These are phyloP conservation scores for Aspergillus bombycis DNA, from an alignment of 2,329 filamentous ascomycete genomes.

Conservation along the genomic window DNA sequence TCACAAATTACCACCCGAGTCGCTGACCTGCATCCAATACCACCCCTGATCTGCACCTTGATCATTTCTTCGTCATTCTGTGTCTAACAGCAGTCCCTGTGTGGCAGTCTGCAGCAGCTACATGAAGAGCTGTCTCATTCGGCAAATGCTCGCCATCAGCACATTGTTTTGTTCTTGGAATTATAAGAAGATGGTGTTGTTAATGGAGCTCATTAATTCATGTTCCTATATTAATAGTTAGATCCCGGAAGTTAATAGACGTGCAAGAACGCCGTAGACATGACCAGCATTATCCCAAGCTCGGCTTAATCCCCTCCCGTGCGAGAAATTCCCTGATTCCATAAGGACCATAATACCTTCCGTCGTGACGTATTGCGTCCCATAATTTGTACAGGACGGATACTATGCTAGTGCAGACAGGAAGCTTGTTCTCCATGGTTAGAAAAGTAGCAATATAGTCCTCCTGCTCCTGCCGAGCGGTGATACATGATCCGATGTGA, in stretches of 20 bases:
- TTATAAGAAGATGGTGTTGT: no score
- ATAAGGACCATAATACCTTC: neutral
- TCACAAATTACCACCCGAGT: neutral
- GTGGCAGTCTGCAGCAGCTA: neutral
- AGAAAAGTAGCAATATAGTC: neutral
- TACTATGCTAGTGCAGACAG: neutral
- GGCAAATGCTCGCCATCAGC: neutral
- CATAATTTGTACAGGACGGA: neutral
- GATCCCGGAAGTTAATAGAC: no score
- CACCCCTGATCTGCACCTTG: no score
- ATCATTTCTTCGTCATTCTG: no score
- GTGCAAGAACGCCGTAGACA: no score
- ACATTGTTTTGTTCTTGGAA: neutral
- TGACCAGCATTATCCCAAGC: neutral
- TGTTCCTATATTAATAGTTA: no score
- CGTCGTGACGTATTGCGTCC: neutral
- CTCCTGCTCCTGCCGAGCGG: neutral
- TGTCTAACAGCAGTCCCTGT: no score
- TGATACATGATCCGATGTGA: neutral
- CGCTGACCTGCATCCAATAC: neutral
- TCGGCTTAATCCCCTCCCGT: neutral
- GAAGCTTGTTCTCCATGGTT: neutral
- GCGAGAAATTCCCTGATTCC: neutral
- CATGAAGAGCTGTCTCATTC: neutral
- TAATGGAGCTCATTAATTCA: no score